Base-by-base conservation (phyloP, 345 rosid genomes). In the Bretschneidera sinensis region DNA sequence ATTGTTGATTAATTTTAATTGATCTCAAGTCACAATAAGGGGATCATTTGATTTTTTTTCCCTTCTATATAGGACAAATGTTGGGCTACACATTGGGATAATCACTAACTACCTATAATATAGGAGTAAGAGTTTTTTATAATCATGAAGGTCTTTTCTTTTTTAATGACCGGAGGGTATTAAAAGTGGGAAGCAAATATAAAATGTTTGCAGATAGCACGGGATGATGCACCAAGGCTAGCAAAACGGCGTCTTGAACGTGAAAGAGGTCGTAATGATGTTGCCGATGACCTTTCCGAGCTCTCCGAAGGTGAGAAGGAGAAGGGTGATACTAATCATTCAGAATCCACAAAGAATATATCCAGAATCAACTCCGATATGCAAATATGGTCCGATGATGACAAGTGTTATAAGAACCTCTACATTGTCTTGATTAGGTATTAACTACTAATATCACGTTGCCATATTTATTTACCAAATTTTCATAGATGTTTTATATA, bases 261-360 rank as follows among this genome's bases (percentile, higher is more conserved):
- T 0, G 95, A 90, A 79, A 84, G 85, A 74, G 95, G 92, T 8
- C 85, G 90, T 5, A 69, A 81, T 34, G 90, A 87, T 53, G 95
- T 92, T 0, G 88, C 74, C 2, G 82, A 85, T 28, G 97, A 89
- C 60, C 85, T 89, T 21, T 87, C 92, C 14, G 95, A 90, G 81
- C 84, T 87, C 25, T 90, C 95, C 1, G 92, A 90, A 54, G 92
- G 97, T 14, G 92, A 90, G 70, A 87, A 87, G 61, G 97, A 89
- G 52, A 81, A 78, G 34, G 73, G 62, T 6, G 88, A 79, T n/a
- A 5, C 55, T 48, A 73, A 57, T 23, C 16, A 28, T 21, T 57
- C 80, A 18, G 92, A 86, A 62, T 13, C 83, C 43, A 60, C 51
- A 21, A 77, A 62, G 69, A 55, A 80, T 14, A 17, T 85, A 21